Conservation (phyloP, 306 rosid genomes). For the Lathyrus oleraceus region DNA sequence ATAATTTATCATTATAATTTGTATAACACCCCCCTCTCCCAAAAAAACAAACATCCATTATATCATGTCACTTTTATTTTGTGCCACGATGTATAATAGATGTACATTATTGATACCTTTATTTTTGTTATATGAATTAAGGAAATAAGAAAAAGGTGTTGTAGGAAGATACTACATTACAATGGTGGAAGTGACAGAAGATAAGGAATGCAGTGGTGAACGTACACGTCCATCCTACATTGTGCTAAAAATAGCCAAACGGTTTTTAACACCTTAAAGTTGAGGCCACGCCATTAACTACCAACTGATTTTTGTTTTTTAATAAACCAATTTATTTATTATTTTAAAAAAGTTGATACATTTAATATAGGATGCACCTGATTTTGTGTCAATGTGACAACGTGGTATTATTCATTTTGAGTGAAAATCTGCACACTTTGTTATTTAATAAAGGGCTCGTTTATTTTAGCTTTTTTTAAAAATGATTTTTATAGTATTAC, state of each 20-base stretch:
- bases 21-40: not conserved
- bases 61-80: conserved; percentile 8
- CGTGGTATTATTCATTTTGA: no score
- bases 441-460: no score
- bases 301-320: not conserved
- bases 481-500: no score
- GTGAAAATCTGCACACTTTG: no score
- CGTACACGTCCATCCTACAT: not conserved
- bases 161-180: not conserved
- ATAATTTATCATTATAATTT: not conserved
- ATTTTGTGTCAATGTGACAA: no score
- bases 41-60: not conserved
- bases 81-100: not conserved
- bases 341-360: no score
- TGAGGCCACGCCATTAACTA: conserved; percentile 5
- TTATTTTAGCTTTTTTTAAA: no score
- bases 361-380: no score
- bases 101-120: not conserved
- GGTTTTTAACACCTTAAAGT: not conserved
- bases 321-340: no score
- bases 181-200: not conserved
- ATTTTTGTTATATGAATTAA: not conserved
- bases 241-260: conserved; percentile 8
- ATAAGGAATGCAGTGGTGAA: not conserved
- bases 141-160: not conserved